Conservation (phyloP, 208 protist species). For the Entamoeba nuttalli region DNA sequence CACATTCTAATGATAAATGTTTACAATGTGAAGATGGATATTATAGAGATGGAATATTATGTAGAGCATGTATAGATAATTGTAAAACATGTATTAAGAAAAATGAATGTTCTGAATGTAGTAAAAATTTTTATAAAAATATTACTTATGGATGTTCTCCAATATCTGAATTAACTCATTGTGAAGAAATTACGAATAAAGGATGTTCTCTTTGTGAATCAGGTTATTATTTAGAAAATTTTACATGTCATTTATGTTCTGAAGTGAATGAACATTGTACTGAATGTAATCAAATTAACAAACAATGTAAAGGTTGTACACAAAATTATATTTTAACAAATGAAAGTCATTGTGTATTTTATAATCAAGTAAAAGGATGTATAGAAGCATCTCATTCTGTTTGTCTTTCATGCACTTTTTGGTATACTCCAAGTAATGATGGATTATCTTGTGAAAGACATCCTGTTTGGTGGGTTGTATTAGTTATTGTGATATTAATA, state of each 20-base stretch:
- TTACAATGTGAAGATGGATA: background rate
- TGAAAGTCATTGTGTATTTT: background rate
- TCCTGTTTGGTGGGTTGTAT: background rate
- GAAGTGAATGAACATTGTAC: background rate
- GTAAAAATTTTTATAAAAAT: background rate
- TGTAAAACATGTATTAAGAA: background rate
- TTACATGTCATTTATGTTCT: background rate
- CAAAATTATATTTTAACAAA: background rate
- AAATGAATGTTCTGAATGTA: background rate
- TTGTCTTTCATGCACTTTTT: background rate
- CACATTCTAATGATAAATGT: background rate
- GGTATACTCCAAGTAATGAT: background rate
- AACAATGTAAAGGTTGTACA: background rate
- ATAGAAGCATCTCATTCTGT: background rate
- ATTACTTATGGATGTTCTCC: background rate
- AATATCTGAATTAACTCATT: background rate
- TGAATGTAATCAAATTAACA: background rate
- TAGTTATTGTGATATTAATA: background rate
- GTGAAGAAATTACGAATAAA: background rate
- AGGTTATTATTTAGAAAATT: background rate
- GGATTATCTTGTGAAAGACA: background rate
- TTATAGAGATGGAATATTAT: background rate
- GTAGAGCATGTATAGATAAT: background rate
- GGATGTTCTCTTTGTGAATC: background rate
- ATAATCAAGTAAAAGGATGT: background rate